Evolutionary conservation across 176 grass and related monocot genomes (phyloP).

Genomic region (Juncus inflexus): DNA sequence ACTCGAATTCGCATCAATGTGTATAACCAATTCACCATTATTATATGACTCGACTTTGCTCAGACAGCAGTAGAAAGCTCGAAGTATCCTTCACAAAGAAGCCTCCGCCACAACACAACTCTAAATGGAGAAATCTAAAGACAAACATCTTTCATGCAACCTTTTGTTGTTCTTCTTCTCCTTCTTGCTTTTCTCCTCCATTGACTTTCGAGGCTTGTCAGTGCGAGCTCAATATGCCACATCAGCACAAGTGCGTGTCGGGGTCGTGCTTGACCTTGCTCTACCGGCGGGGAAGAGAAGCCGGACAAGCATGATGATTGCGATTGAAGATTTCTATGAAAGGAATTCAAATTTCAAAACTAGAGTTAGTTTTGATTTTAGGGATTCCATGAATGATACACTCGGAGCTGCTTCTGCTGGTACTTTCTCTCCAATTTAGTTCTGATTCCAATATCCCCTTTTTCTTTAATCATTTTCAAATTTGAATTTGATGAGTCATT

Average conservation of each 20-base stretch:
- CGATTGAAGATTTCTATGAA: conserved; percentile 44
- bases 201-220: background rate
- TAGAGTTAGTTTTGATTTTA: conserved; percentile 22
- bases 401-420: conserved; percentile 34
- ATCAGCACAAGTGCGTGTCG: conserved; percentile 23
- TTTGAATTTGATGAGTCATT: background rate
- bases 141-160: background rate
- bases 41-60: background rate
- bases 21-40: too few relatives aligned
- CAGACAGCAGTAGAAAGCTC: background rate
- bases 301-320: conserved; percentile 37
- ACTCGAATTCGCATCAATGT: too few relatives aligned
- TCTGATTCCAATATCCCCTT: background rate
- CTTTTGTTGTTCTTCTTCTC: background rate
- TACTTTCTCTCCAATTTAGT: background rate
- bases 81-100: background rate
- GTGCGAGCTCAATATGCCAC: conserved; percentile 21
- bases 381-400: conserved; percentile 33
- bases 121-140: background rate
- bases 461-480: background rate
- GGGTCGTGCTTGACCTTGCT: conserved; percentile 36
- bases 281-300: conserved; percentile 27
- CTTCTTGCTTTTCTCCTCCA: background rate
- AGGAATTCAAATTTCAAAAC: conserved; percentile 21
- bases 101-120: background rate